Percentiles rank a stretch among this genome's conserved stretches.
Evolutionary conservation across 352 stramenopile genomes (phyloP).

Genomic region (Hyaloperonospora arabidopsidis): DNA sequence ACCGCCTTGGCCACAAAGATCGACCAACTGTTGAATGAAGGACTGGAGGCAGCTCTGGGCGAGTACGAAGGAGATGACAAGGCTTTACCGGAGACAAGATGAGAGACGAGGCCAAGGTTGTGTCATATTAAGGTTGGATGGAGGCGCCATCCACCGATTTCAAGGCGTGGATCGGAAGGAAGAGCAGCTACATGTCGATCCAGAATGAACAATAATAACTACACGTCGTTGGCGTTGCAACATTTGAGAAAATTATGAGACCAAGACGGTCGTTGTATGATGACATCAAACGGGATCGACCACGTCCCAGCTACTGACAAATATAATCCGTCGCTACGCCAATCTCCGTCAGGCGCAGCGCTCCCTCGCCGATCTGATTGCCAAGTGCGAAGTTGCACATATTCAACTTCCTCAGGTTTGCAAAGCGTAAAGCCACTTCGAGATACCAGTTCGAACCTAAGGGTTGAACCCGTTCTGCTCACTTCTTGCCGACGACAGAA

Average conservation of each 20-base stretch:
- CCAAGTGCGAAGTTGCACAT: conserved; percentile 51
- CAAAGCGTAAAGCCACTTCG: background rate
- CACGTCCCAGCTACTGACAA: conserved; percentile 12
- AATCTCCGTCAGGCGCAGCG: conserved; percentile 53
- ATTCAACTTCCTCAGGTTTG: conserved; percentile 45
- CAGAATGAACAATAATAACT: background rate
- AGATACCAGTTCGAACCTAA: background rate
- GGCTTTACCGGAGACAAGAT: conserved; percentile 14
- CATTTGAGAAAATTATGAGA: background rate
- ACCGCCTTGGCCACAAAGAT: conserved; percentile 45
- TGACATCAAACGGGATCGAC: conserved; percentile 8
- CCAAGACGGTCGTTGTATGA: conserved; percentile 9
- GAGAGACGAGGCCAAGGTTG: background rate
- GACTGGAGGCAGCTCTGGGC: conserved; percentile 35
- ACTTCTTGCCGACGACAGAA: conserved; percentile 20
- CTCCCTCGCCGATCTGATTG: conserved; percentile 46
- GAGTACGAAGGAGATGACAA: conserved; percentile 39
- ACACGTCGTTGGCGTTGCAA: background rate
- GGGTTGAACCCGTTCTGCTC: background rate
- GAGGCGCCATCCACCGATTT: no score
- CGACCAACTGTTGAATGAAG: conserved; percentile 47
- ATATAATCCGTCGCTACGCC: background rate
- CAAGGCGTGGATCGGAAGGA: background rate
- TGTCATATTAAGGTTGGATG: no score
- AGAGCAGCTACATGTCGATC: background rate